Conservation (phyloP, 805 yeast species). For the Saccharomyces paradoxus region DNA sequence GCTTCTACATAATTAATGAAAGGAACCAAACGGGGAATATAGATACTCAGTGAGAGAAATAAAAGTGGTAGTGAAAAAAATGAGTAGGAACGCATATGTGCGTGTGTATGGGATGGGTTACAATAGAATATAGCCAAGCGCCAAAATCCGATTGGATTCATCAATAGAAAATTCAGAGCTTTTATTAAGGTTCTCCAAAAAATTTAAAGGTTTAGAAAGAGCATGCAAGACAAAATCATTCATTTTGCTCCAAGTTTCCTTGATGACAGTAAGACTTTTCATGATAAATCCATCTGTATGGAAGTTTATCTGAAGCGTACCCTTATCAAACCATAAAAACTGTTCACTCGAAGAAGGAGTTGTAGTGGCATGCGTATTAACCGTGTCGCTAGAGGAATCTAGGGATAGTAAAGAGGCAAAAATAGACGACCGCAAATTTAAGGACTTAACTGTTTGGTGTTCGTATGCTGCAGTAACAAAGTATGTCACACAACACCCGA, state of each 20-base stretch:
- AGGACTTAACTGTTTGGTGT: background rate
- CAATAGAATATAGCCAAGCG: slow-evolving; percentile 11
- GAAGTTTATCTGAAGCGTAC: background rate
- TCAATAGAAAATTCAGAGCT: slow-evolving; percentile 5
- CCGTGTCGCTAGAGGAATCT: background rate
- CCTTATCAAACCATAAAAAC: background rate
- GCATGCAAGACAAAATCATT: background rate
- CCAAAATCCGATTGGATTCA: slow-evolving; percentile 11
- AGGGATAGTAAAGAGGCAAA: background rate
- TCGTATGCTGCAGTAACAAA: slow-evolving; percentile 4
- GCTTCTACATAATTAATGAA: background rate
- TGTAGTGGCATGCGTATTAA: background rate
- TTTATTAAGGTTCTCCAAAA: background rate
- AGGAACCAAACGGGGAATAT: background rate
- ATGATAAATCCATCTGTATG: background rate
- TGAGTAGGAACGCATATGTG: background rate
- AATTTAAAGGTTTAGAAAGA: background rate
- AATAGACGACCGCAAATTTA: background rate
- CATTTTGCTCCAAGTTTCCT: background rate
- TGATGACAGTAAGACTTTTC: background rate
- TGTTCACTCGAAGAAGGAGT: background rate
- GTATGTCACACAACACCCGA: slow-evolving; percentile 25
- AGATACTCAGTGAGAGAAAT: background rate
- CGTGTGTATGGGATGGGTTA: background rate
- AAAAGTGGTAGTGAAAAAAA: background rate